Base-by-base conservation (phyloP, 352 stramenopile genomes). In the Hyaloperonospora brassicae region DNA sequence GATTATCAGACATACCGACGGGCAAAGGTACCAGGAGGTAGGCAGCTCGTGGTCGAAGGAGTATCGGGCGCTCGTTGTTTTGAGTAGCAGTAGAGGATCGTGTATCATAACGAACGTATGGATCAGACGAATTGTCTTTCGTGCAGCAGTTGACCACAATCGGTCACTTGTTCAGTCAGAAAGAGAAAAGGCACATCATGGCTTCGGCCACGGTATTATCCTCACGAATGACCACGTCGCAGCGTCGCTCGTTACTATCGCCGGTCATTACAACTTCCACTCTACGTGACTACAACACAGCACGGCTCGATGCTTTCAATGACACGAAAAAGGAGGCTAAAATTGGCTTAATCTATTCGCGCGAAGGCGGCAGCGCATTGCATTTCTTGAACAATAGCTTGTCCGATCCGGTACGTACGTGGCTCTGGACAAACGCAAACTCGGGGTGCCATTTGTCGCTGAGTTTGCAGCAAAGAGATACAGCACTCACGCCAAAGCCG, bases 81-180 rank as follows among this genome's bases (percentile, higher is more conserved):
- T 68, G 59, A 68, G 61, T 68, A 66, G 64, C 56, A 68, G 55
- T 72, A 68, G 63, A 71, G 64, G 55, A 66, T 64, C 47, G 47
- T 71, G 64, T 72, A 72, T 54, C 59, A 72, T 72, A 72, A 64
- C 49, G 39, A 41, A 70, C 59, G 68, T 62, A 72, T 68, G 27
- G 27, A 31, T 8, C 3, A 31, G 3, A 31, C 3, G 3, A 7
- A 31, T 31, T 31, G 27, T 31, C 27, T 7, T 31, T 31, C n/a
- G 27, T 31, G 27, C 27, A 7, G 3, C 3, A 31, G 27, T 7
- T n/a, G n/a, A n/a, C 27, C 27, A 7, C 3, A 8, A 31, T 4
- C 21, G 12, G 11, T 6, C 21, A 46, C 9, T 46, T 5, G 1
- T 46, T 24, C 17, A 31, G 27, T 31, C 27, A 31, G 7, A 7